Evolutionary conservation across 192 early-diverging fungal genomes (phyloP), one percentile per base, ranked within the genome.

Genomic region (Borealophlyctis nickersoniae): DNA sequence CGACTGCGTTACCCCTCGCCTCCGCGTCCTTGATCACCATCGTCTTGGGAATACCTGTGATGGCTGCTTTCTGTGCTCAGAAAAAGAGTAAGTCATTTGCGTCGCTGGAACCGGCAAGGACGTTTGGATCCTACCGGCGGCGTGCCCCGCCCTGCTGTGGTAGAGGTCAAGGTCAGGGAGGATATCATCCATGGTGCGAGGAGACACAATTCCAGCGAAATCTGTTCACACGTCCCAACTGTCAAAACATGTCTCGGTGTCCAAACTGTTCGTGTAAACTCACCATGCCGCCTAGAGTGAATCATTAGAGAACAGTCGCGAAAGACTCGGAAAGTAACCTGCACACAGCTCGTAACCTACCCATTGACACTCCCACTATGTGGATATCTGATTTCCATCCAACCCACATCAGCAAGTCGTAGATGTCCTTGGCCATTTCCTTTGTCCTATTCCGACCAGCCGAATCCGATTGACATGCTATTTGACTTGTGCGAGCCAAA

Each of bases 311-410:
- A n/a, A n/a, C n/a, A n/a, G n/a, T n/a, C n/a, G n/a, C n/a, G n/a
- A n/a, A n/a, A n/a, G n/a, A n/a, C n/a, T n/a, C n/a, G n/a, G n/a
- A n/a, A n/a, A n/a, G n/a, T n/a, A n/a, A n/a, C n/a, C n/a, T n/a
- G n/a, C n/a, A n/a, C n/a, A n/a, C n/a, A n/a, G n/a, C n/a, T n/a
- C n/a, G n/a, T 19, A 45, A 13, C 19, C 39, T 19, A 13, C 92
- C 92, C 81, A 94, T 76, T 0, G 89, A 91, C 1, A 92, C 73
- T 3, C 92, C 92, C 35, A 88, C 84, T n/a, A 92, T 27, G 65
- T 94, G 88, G 27, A 92, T 71, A 30, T 83, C 65, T 7, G 66
- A 49, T 0, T 58, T 78, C 92, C 92, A 94, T 0, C 78, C 88
- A 14, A 92, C 59, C 16, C 78, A 77, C 51, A 82, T 82, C 56